These are phyloP conservation scores for Colletotrichum siamense DNA, from an alignment of 2,329 filamentous ascomycete species.

Conservation along the genomic window DNA sequence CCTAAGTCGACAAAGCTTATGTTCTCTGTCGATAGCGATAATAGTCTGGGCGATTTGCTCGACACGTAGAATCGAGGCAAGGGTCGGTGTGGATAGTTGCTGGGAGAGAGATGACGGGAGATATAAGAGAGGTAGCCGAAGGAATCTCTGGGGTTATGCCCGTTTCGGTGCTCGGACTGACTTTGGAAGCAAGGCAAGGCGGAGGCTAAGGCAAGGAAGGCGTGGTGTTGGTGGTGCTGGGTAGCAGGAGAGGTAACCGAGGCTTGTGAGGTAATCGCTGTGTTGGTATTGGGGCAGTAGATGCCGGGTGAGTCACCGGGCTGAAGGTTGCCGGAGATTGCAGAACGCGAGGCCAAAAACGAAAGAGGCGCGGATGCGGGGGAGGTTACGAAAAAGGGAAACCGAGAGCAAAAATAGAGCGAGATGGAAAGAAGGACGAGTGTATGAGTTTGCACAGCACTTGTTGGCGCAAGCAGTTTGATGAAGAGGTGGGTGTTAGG, in stretches of 20 bases:
- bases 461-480: not conserved
- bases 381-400: not conserved
- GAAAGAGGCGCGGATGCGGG: not conserved
- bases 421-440: not conserved
- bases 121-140: not conserved
- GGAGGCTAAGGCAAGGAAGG: not conserved
- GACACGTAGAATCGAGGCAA: not conserved
- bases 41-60: not conserved
- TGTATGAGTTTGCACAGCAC: not conserved
- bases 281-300: not conserved
- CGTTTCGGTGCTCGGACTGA: not conserved
- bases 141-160: not conserved
- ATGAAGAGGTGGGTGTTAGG: not conserved
- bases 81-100: not conserved
- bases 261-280: not conserved
- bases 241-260: not conserved
- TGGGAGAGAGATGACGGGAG: not conserved
- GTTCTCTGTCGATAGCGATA: not conserved
- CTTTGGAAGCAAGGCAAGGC: not conserved
- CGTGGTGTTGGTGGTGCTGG: not conserved
- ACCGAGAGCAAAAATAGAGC: not conserved
- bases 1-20: not conserved
- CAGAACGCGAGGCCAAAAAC: not conserved
- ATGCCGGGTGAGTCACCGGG: constrained; percentile 17
- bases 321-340: not conserved